Conservation (phyloP, 1,284 basidiomycete species). For the Ceratobasidium papillatum region DNA sequence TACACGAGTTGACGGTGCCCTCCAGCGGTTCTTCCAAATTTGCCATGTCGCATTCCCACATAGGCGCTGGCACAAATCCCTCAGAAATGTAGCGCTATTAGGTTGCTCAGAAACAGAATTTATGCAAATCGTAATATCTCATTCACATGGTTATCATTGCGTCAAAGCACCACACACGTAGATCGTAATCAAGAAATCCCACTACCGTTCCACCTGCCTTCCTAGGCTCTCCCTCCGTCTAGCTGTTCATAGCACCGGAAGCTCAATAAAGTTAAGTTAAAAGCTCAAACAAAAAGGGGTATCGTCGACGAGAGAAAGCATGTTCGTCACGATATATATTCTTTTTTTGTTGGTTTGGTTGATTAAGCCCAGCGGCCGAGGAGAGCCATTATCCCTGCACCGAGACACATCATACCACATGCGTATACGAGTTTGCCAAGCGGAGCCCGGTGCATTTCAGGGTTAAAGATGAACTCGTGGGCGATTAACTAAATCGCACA, state of each 20-base stretch:
- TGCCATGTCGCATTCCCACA: no score
- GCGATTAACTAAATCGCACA: conserved; percentile 73
- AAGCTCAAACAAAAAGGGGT: conserved; percentile 2
- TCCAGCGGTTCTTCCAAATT: no score
- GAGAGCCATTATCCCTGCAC: conserved; percentile 84
- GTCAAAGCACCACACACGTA: background rate
- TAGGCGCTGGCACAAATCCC: no score
- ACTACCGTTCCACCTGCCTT: conserved; percentile 10
- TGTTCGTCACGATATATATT: conserved; percentile 13
- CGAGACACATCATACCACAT: conserved; percentile 75
- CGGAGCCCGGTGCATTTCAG: conserved; percentile 77
- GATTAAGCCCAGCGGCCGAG: conserved; percentile 83
- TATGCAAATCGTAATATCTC: background rate
- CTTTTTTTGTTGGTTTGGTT: background rate
- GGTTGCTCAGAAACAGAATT: no score
- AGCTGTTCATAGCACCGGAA: conserved; percentile 35
- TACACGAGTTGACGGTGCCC: no score
- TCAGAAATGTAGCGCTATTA: no score
- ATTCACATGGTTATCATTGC: background rate
- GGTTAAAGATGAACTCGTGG: conserved; percentile 91
- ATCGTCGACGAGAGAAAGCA: background rate
- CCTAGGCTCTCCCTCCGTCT: conserved; percentile 35
- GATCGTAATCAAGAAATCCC: background rate
- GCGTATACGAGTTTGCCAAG: conserved; percentile 73
- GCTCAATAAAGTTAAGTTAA: conserved; percentile 36